A percentile compares a stretch with the other conserved stretches of the same genome.
These are phyloP conservation scores for Tarenaya hassleriana DNA, from an alignment of 345 rosid species.

Conservation along the genomic window DNA sequence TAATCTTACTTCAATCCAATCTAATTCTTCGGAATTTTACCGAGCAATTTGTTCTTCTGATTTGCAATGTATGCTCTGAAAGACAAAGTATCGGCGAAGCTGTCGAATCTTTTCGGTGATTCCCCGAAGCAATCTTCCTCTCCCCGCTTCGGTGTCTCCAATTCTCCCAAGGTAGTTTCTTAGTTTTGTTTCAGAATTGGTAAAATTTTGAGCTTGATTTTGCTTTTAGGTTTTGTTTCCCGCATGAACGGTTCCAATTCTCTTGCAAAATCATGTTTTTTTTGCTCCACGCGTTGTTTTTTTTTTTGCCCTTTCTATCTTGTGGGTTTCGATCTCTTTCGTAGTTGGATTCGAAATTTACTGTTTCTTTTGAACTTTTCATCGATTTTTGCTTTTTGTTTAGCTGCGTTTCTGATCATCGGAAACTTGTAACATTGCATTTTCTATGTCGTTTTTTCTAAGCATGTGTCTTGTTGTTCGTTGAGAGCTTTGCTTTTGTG, in stretches of 20 bases:
- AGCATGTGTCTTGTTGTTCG: too few relatives aligned
- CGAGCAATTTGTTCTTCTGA: not conserved
- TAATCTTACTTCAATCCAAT: not conserved
- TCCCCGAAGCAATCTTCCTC: conserved; percentile 36
- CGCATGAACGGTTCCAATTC: not conserved
- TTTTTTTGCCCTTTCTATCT: not conserved
- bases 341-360: conserved; percentile 14
- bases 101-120: conserved; percentile 61
- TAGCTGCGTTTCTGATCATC: not conserved
- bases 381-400: too few relatives aligned
- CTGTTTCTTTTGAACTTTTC: not conserved
- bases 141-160: conserved; percentile 29
- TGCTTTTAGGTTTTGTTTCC: not conserved
- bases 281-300: conserved; percentile 9
- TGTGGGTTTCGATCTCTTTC: not conserved
- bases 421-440: too few relatives aligned
- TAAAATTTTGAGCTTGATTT: conserved; percentile 4
- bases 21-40: not conserved
- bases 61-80: conserved; percentile 52
- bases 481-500: too few relatives aligned
- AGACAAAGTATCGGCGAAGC: conserved; percentile 64
- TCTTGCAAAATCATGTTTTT: conserved; percentile 7
- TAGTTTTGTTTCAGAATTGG: not conserved
- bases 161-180: conserved; percentile 41
- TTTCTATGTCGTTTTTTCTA: too few relatives aligned